Evolutionary conservation across 805 yeast genomes (phyloP).

Genomic region (Candida railenensis): DNA sequence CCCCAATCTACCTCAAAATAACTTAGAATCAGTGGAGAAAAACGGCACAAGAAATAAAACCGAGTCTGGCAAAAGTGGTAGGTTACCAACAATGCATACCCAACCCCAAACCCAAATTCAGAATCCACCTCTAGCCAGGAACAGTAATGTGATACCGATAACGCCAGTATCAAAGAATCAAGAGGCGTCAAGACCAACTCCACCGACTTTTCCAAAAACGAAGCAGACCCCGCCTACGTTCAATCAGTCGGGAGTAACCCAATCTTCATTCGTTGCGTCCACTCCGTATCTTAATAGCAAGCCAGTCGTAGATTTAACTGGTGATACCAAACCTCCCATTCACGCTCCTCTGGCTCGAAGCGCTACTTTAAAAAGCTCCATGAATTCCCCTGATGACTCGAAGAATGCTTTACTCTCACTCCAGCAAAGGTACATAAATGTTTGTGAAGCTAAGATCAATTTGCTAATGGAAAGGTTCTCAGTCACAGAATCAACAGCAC

Average conservation of each 20-base stretch:
- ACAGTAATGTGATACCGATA: too few species aligned
- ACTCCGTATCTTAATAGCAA: neutral
- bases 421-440: slow-evolving; percentile 22
- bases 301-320: neutral
- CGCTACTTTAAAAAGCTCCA: neutral
- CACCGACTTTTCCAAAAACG: neutral
- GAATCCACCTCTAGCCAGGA: too few species aligned
- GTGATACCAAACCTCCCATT: neutral
- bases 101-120: too few species aligned
- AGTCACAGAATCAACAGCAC: slow-evolving; percentile 35
- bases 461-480: slow-evolving; percentile 28
- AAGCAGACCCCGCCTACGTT: neutral
- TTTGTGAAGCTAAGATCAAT: slow-evolving; percentile 25
- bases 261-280: neutral
- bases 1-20: too few species aligned
- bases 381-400: neutral
- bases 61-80: too few species aligned
- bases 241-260: neutral
- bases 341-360: neutral
- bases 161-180: too few species aligned
- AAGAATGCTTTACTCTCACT: slow-evolving; percentile 1
- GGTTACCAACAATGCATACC: too few species aligned
- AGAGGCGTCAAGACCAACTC: too few species aligned
- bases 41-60: too few species aligned
- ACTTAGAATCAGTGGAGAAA: too few species aligned